Evolutionary conservation across 495 filamentous ascomycete genomes (phyloP).

Genomic region (Chaetomidium leptoderma): DNA sequence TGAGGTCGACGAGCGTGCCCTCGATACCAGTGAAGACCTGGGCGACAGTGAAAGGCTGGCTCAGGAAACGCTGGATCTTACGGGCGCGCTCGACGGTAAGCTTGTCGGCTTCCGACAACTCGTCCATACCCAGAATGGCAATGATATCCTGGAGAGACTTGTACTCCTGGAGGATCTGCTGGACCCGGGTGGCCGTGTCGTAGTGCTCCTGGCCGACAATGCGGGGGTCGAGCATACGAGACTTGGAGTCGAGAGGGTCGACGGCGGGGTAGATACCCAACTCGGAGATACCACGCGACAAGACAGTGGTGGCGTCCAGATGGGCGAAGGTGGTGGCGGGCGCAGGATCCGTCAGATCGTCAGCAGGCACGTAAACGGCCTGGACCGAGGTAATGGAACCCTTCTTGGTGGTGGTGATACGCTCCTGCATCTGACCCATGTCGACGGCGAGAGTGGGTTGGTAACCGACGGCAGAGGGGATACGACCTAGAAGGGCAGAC

Average conservation of each 20-base stretch:
- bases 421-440: slow-evolving; percentile 99
- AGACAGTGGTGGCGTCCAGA: slow-evolving; percentile 99
- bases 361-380: slow-evolving; percentile 99
- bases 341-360: slow-evolving; percentile 99
- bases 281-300: slow-evolving; percentile 99
- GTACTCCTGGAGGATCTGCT: slow-evolving; percentile 99
- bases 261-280: slow-evolving; percentile 99
- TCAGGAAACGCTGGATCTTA: slow-evolving; percentile 99
- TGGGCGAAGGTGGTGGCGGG: slow-evolving; percentile 99
- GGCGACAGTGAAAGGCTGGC: slow-evolving; percentile 97
- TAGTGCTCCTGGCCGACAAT: slow-evolving; percentile 98
- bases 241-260: slow-evolving; percentile 99
- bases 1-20: slow-evolving; percentile 92
- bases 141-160: slow-evolving; percentile 99
- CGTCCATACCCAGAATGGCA: slow-evolving; percentile 99
- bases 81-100: slow-evolving; percentile 99
- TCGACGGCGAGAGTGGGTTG: slow-evolving; percentile 99
- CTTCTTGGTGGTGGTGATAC: slow-evolving; percentile 99
- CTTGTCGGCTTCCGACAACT: slow-evolving; percentile 97
- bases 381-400: slow-evolving; percentile 99
- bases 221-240: slow-evolving; percentile 98
- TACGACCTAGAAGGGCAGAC: slow-evolving; percentile 98
- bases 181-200: slow-evolving; percentile 85
- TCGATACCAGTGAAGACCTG: slow-evolving; percentile 99
- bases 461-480: slow-evolving; percentile 99